phyloP scores from a whole-genome alignment of 1,284 basidiomycete species.

The Polyporus tsugae region DNA sequence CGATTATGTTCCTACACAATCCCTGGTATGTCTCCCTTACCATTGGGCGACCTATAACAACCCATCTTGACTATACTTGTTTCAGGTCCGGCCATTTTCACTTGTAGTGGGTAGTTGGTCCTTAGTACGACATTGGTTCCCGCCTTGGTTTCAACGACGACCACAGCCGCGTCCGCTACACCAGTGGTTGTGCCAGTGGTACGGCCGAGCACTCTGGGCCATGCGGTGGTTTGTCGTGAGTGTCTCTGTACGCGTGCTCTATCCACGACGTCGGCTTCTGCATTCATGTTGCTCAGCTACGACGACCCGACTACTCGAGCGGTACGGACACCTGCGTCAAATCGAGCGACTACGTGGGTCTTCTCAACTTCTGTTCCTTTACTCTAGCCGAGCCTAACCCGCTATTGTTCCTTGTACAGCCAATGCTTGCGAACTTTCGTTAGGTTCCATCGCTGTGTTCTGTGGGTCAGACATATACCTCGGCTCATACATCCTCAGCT shows the following conservation, averaged over 20 bases:
- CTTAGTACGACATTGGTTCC: conserved; percentile 36
- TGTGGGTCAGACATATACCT: too few species aligned
- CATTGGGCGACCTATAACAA: not conserved
- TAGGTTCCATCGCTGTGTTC: not conserved
- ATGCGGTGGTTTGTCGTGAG: conserved; percentile 47
- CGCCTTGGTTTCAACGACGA: conserved; percentile 34
- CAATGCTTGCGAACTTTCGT: conserved; percentile 42
- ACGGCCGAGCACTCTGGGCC: conserved; percentile 48
- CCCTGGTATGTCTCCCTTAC: conserved; percentile 38
- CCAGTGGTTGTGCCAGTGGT: conserved; percentile 33
- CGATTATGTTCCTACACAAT: conserved; percentile 46
- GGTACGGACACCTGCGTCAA: conserved; percentile 24
- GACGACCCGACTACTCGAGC: conserved; percentile 30
- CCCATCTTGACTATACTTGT: not conserved
- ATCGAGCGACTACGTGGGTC: conserved; percentile 34
- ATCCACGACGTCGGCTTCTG: not conserved
- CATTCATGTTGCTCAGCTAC: conserved; percentile 13
- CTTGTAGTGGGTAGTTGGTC: conserved; percentile 37
- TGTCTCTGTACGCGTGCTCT: conserved; percentile 1
- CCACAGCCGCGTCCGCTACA: conserved; percentile 32
- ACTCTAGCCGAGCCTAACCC: conserved; percentile 3
- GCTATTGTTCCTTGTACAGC: conserved; percentile 44
- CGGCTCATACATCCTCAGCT: not conserved
- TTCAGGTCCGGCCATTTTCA: conserved; percentile 38
- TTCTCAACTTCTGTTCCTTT: not conserved